Evolutionary conservation across 805 yeast species (phyloP), one percentile per base, ranked within the genome.

Genomic region (Wickerhamiella qilinensis): DNA sequence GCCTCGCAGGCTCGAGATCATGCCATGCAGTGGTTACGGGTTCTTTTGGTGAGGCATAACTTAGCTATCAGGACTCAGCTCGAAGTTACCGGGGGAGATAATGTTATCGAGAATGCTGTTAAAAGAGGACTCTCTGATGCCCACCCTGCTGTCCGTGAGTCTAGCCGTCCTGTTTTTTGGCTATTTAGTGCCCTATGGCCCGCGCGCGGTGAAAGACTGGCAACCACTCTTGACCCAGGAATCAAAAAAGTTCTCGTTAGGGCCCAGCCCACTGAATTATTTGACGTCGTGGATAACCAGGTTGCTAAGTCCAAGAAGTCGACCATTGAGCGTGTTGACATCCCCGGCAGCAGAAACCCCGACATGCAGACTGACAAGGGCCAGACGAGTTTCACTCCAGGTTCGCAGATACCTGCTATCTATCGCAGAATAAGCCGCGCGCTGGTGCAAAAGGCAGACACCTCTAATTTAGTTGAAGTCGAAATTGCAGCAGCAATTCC

Each of bases 101-200:
- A 44, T 76, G 72, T 49, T 59, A 55, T 76, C 1, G 75, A 64
- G 25, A 70, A 64, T 35, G 61, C 75, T 44, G 51, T 83, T 1
- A 43, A 59, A 3, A 75, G 71, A 47, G 77, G 88, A 17, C 60
- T 91, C 1, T 53, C 71, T 1, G 97, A 86, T 54, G 82, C 94
- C 0, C 78, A 79, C 42, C 83, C 86, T 0, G 61, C 70, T 0
- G 95, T 82, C 0, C 67, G 96, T 46, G 93, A 75, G 48, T 62
- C 73, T 0, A 80, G 77, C 62, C 69, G 94, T 53, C 61, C 64
- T 2, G 65, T 84, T 0, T 88, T 68, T 50, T 86, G 95, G 95
- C 62, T 69, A 12, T 68, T 73, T 39, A 67, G 66, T 46, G 63
- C 61, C 17, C 50, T 66, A 5, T 78, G 72, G 58, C 79, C 82